Percentiles rank a stretch among this genome's conserved stretches.
phyloP scores from a whole-genome alignment of 345 rosid species.

The Boechera stricta region DNA sequence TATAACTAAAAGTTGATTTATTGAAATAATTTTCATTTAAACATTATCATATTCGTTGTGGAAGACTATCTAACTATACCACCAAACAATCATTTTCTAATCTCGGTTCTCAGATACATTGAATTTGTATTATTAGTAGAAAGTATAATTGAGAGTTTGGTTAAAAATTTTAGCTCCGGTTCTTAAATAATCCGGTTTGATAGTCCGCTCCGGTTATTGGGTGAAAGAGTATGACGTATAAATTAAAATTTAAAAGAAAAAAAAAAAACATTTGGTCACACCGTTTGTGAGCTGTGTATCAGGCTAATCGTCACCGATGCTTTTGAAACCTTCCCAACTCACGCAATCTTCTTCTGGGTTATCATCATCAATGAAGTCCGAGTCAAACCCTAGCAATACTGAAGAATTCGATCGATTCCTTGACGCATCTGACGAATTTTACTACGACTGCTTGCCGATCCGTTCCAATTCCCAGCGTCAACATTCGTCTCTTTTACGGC shows the following conservation, averaged over 20 bases:
- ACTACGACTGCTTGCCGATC: constrained; percentile 49
- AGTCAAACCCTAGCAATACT: constrained; percentile 13
- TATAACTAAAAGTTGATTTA: too few species aligned
- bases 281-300: constrained; percentile 28
- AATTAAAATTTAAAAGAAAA: neutral
- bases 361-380: constrained; percentile 31
- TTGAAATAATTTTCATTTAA: neutral
- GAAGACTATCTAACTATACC: neutral
- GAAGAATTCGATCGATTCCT: constrained; percentile 47
- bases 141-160: neutral
- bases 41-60: neutral
- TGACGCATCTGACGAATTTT: constrained; percentile 67
- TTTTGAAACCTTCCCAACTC: constrained; percentile 9
- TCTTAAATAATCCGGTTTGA: constrained; percentile 19
- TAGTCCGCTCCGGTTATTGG: constrained; percentile 9
- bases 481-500: constrained; percentile 42
- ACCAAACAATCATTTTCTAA: neutral
- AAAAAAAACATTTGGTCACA: neutral
- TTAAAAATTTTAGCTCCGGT: neutral
- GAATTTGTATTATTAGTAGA: neutral
- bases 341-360: constrained; percentile 21
- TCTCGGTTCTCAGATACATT: neutral
- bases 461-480: constrained; percentile 45
- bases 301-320: constrained; percentile 35
- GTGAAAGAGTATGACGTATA: neutral